Evolutionary conservation across 2,329 filamentous ascomycete genomes (phyloP).

Genomic region (Ophiostoma montium): DNA sequence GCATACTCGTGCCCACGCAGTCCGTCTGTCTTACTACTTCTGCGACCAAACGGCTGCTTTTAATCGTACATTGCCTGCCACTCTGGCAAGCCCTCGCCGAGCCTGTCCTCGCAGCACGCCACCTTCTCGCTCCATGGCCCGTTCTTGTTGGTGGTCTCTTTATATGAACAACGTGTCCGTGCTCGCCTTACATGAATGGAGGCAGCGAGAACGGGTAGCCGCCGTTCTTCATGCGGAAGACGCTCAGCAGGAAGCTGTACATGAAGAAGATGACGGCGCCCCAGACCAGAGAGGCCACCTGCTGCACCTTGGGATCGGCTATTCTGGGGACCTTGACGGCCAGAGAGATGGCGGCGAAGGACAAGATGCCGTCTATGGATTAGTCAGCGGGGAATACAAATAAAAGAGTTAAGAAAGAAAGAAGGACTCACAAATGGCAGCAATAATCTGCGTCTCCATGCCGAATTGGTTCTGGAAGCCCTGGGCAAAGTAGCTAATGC

Average conservation of each 20-base stretch:
- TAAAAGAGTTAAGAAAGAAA: not conserved
- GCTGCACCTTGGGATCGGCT: slow-evolving; percentile 59
- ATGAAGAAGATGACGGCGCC: slow-evolving; percentile 60
- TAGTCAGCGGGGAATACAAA: not conserved
- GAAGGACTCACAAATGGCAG: slow-evolving; percentile 61
- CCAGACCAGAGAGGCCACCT: slow-evolving; percentile 71
- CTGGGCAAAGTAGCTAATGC: slow-evolving; percentile 75
- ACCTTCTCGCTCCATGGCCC: not conserved
- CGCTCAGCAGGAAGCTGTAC: slow-evolving; percentile 88
- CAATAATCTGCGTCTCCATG: slow-evolving; percentile 88
- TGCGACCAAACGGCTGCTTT: not conserved
- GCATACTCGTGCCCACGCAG: not conserved
- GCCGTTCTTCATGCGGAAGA: slow-evolving; percentile 89
- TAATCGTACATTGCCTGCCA: not conserved
- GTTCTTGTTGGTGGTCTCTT: not conserved
- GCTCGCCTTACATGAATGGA: slow-evolving; percentile 51
- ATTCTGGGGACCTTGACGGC: slow-evolving; percentile 89
- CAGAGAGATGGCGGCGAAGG: slow-evolving; percentile 83
- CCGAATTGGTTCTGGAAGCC: slow-evolving; percentile 93
- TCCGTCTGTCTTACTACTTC: not conserved
- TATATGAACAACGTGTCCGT: slow-evolving; percentile 7
- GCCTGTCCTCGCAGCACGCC: not conserved
- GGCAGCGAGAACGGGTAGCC: slow-evolving; percentile 91
- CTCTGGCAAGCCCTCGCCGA: not conserved
- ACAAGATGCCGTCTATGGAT: slow-evolving; percentile 51